phyloP scores from a whole-genome alignment of 768 basidiomycete species.

The Podaxis pistillaris region DNA sequence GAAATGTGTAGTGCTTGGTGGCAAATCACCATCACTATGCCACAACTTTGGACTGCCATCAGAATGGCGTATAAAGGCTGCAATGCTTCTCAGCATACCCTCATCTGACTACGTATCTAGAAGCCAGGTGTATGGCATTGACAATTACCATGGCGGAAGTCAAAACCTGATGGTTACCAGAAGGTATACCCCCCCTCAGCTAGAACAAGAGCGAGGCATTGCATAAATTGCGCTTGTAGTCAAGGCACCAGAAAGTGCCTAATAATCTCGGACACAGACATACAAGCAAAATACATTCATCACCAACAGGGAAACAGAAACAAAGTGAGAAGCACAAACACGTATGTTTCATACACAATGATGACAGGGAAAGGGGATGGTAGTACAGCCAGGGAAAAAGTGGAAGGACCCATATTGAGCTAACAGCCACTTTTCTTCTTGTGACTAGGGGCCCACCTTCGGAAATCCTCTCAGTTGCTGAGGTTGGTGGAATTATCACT shows the following conservation, averaged over 20 bases:
- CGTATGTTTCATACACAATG: no score
- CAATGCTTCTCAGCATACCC: constrained; percentile 9
- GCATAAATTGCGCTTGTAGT: neutral
- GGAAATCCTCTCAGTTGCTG: no score
- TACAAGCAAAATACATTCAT: no score
- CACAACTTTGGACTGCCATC: constrained; percentile 18
- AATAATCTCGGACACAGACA: no score
- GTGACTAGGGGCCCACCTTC: no score
- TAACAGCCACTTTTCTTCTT: no score
- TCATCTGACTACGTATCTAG: constrained; percentile 11
- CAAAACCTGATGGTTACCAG: neutral
- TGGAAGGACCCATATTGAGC: no score
- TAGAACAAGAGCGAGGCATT: constrained; percentile 12
- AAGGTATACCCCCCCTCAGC: constrained; percentile 8
- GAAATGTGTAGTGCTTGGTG: constrained; percentile 17
- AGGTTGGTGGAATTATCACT: no score
- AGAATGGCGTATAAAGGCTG: constrained; percentile 9
- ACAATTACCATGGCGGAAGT: constrained; percentile 12
- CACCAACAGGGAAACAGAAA: no score
- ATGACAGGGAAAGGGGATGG: no score
- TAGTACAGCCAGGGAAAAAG: no score
- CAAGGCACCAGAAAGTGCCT: constrained; percentile 11
- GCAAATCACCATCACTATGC: constrained; percentile 15
- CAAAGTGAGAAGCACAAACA: no score
- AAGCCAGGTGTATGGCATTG: constrained; percentile 12